Base-by-base conservation (phyloP, 2,329 filamentous ascomycete genomes). In the Calycina herbarum region DNA sequence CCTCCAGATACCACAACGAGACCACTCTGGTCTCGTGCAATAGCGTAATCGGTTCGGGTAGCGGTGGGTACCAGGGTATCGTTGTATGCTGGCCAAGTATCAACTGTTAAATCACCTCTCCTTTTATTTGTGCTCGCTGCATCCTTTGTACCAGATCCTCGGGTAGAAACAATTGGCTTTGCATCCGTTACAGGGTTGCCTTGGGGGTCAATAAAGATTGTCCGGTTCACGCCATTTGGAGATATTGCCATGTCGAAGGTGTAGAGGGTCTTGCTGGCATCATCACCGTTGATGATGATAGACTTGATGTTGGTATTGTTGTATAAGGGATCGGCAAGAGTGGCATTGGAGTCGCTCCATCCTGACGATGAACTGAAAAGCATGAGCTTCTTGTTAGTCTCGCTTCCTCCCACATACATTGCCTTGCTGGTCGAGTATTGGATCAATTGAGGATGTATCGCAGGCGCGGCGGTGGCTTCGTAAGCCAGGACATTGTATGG, bases 1-100 rank as follows among this genome's bases (percentile, higher is more conserved):
- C 93, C 93, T 57, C 93, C 92, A n/a, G 89, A 87, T 67, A 96
- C 87, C 15, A 95, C 90, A 1, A 94, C 86, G 69, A 89, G 79
- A 3, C 90, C 91, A 68, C 85, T 78, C 65, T 78, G 77, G 67
- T 86, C 88, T 71, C 89, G 63, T 0, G 93, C 91, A 17, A 96
- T 76, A 0, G 91, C 89, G 73, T 87, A 96, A 58, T 87, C 85
- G n/a, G 82, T 82, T 69, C 93, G 85, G 5, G 82, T 86, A 8
- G 78, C 81, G 0, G 79, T 84, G 0, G 94, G 91, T 0, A 91
- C 94, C 54, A 89, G 78, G 0, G 88, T 90, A 62, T 80, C 83
- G 78, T 97, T 94, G 78, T 97, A 97, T 2, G 82, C 74, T 1
- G 94, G 93, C 87, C 92, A 96, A 72, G 88, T 81, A 27, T 79